Evolutionary conservation across 768 basidiomycete species (phyloP).

Genomic region (Asterophora lycoperdoides): DNA sequence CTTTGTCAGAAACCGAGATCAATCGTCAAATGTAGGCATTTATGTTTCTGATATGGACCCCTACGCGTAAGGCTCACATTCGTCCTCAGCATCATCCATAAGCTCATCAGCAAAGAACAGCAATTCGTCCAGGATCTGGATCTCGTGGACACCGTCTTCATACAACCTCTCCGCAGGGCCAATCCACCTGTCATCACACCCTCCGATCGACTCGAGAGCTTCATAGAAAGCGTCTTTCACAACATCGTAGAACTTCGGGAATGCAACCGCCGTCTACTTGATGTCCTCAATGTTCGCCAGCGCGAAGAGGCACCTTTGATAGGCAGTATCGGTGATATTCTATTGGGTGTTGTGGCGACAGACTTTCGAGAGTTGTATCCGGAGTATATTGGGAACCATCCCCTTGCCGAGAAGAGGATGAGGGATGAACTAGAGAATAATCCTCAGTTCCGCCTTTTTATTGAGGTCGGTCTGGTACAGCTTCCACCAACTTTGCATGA

Average conservation of each 20-base stretch:
- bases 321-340: constrained; percentile 82
- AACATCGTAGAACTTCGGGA: constrained; percentile 84
- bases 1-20: constrained; percentile 71
- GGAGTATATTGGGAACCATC: constrained; percentile 79
- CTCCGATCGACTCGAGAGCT: constrained; percentile 60
- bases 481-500: background rate
- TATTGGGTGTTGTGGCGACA: constrained; percentile 79
- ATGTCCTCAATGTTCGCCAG: constrained; percentile 81
- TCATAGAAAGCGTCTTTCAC: constrained; percentile 84
- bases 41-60: background rate
- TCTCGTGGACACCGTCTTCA: constrained; percentile 67
- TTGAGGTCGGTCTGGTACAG: constrained; percentile 57
- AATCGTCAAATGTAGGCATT: constrained; percentile 67
- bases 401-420: constrained; percentile 79
- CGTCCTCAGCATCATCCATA: constrained; percentile 65
- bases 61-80: background rate
- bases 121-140: constrained; percentile 88
- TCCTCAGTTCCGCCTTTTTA: constrained; percentile 74
- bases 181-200: constrained; percentile 44
- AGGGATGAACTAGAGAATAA: constrained; percentile 85
- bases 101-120: constrained; percentile 85
- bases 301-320: constrained; percentile 82
- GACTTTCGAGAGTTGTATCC: constrained; percentile 87
- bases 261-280: constrained; percentile 75
- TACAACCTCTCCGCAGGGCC: constrained; percentile 43